A percentile compares a stretch with the other conserved stretches of the same genome.
These are phyloP conservation scores for Wickerhamomyces alni DNA, from an alignment of 805 yeast genomes.

Conservation along the genomic window DNA sequence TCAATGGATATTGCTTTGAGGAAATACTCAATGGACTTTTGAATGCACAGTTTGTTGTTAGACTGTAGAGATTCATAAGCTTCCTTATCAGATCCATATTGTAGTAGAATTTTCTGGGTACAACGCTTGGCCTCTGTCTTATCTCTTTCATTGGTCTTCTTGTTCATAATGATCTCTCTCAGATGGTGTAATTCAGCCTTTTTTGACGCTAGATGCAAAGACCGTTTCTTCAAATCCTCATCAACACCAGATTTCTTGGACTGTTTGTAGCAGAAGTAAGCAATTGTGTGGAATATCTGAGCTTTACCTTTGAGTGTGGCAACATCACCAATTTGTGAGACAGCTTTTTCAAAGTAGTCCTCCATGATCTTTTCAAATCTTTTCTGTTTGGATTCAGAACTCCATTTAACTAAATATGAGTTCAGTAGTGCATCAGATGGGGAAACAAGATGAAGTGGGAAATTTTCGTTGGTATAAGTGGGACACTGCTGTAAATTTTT, in stretches of 20 bases:
- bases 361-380: conserved; percentile 52
- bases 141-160: conserved; percentile 37
- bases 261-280: conserved; percentile 68
- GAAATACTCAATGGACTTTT: conserved; percentile 53
- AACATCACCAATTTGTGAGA: conserved; percentile 11
- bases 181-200: conserved; percentile 44
- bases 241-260: conserved; percentile 37
- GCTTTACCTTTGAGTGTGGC: conserved; percentile 28
- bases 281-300: conserved; percentile 52
- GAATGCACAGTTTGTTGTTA: conserved; percentile 38
- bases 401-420: conserved; percentile 58
- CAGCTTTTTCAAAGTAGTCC: conserved; percentile 41
- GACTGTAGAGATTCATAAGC: conserved; percentile 35
- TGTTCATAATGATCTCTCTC: conserved; percentile 35
- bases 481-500: conserved; percentile 11
- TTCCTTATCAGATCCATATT: conserved; percentile 42
- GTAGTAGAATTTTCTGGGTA: conserved; percentile 41
- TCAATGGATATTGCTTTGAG: conserved; percentile 44
- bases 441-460: conserved; percentile 7
- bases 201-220: conserved; percentile 35
- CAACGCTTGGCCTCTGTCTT: conserved; percentile 48
- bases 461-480: conserved; percentile 3
- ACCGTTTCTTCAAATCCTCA: conserved; percentile 37
- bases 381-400: conserved; percentile 64
- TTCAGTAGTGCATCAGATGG: conserved; percentile 24